Base-by-base conservation (phyloP, 1,284 basidiomycete species). In the Pseudozyma thailandica region DNA sequence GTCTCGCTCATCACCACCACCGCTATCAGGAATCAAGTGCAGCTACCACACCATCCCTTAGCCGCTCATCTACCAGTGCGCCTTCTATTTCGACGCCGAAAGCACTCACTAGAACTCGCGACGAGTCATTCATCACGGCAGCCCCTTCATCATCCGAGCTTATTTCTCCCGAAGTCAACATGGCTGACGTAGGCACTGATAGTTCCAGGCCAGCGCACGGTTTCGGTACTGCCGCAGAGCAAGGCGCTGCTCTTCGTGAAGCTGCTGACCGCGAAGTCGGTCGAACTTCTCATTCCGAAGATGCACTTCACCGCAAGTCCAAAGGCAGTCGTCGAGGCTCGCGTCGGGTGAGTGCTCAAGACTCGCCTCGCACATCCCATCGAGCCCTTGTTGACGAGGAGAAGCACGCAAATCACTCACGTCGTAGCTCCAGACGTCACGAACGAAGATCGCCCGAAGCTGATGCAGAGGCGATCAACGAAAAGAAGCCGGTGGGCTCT, bases 231-330 rank as follows among this genome's bases (percentile, higher is more conserved):
- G 70, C 73, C 31, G 68, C 72, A 1, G 61, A 64, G 43, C 73
- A 77, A 35, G 74, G 73, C n/a, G 70, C 68, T 26, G 57, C 56
- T 42, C 72, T 77, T 4, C 54, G 74, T 30, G 57, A 45, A 23
- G 66, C 64, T 25, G 53, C 63, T 28, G 72, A 74, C 10, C 58
- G 59, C 21, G 50, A 63, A 15, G 20, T 54, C 1, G 62, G 63
- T 10, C 31, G 47, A 13, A 10, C 35, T 30, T 27, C 62, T 7
- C 21, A 16, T 9, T n/a, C n/a, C 27, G 27, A 38, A 8, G 44
- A 37, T 10, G 41, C 28, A 6, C 41, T 46, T 10, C 31, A 8
- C 6, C 63, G 48, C 30, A 51, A 46, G 10, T 16, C 42, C 41
- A 57, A 44, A 35, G 31, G 39, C 49, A 51, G 47, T 5, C 51